These are phyloP conservation scores for Aureobasidium zeae DNA, from an alignment of 2,329 filamentous ascomycete genomes.

Conservation along the genomic window DNA sequence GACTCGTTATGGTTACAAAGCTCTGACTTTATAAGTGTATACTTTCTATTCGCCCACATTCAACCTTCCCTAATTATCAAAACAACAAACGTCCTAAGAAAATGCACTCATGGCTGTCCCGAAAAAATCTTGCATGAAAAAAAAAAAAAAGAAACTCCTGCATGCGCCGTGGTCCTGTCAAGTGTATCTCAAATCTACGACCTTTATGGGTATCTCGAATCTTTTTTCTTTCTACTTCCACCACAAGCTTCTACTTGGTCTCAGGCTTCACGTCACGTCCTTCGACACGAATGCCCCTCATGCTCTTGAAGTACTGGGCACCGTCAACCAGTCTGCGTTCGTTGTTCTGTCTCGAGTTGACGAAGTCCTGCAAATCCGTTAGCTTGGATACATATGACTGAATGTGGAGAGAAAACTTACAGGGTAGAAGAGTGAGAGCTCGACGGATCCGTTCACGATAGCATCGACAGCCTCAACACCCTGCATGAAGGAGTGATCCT, in stretches of 20 bases:
- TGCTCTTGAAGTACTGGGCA: slow-evolving; percentile 48
- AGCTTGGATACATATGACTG: neutral
- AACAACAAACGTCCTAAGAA: too few relatives aligned
- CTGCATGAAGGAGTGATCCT: slow-evolving; percentile 96
- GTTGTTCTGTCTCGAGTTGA: slow-evolving; percentile 66
- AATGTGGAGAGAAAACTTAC: slow-evolving; percentile 30
- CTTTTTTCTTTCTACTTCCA: neutral
- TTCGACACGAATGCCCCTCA: slow-evolving; percentile 23
- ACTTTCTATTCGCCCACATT: too few relatives aligned
- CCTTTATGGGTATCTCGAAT: slow-evolving; percentile 7
- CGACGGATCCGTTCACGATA: slow-evolving; percentile 84
- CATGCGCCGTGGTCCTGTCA: slow-evolving; percentile 7
- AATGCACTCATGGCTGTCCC: too few relatives aligned
- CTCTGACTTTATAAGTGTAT: too few relatives aligned
- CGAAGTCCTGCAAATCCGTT: slow-evolving; percentile 46
- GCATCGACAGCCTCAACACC: slow-evolving; percentile 88
- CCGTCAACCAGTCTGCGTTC: slow-evolving; percentile 55
- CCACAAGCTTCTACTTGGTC: too few relatives aligned
- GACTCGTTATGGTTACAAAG: too few relatives aligned
- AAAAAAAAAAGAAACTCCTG: slow-evolving; percentile 13
- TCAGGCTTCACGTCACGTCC: slow-evolving; percentile 22
- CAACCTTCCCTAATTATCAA: too few relatives aligned
- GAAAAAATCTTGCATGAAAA: too few relatives aligned
- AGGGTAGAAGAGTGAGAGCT: slow-evolving; percentile 91
- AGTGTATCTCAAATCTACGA: neutral